These are phyloP conservation scores for Anthracocystis walkeri DNA, from an alignment of 1,284 basidiomycete genomes.

Conservation along the genomic window DNA sequence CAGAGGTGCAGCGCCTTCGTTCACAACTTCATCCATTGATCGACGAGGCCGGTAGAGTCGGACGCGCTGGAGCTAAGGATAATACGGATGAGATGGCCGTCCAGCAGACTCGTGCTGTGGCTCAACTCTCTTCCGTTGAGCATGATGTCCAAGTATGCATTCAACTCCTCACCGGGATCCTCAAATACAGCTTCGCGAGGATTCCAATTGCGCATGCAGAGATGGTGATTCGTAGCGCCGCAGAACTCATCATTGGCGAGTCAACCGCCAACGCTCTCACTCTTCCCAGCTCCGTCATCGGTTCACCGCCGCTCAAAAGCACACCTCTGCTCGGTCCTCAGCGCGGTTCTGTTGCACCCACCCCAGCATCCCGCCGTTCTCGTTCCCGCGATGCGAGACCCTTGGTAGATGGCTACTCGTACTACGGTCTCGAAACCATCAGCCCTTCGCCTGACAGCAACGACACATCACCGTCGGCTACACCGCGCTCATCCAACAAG, in stretches of 20 bases:
- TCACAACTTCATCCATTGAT: conserved; percentile 25
- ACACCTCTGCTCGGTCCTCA: conserved; percentile 30
- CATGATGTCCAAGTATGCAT: conserved; percentile 54
- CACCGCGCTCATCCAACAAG: conserved; percentile 36
- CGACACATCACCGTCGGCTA: conserved; percentile 47
- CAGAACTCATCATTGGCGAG: conserved; percentile 50
- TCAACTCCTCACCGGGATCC: conserved; percentile 57
- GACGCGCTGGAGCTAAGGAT: conserved; percentile 14
- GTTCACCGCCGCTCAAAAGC: conserved; percentile 35
- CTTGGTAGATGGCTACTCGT: conserved; percentile 63
- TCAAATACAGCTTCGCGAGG: conserved; percentile 65
- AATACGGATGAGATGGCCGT: conserved; percentile 14
- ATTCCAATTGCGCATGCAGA: conserved; percentile 58
- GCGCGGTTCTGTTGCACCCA: conserved; percentile 11
- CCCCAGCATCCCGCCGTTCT: conserved; percentile 40
- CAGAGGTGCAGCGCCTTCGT: conserved; percentile 56
- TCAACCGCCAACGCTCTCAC: conserved; percentile 23
- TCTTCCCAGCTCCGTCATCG: conserved; percentile 29
- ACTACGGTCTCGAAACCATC: conserved; percentile 64
- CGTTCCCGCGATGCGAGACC: conserved; percentile 54
- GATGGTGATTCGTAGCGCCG: conserved; percentile 47
- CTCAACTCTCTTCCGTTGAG: conserved; percentile 51
- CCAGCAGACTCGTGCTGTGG: conserved; percentile 19
- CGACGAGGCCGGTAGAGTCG: conserved; percentile 23
- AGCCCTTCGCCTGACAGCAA: conserved; percentile 49